Evolutionary conservation across 306 rosid genomes (phyloP), one percentile per base, ranked within the genome.

Genomic region (Cicer bijugum): DNA sequence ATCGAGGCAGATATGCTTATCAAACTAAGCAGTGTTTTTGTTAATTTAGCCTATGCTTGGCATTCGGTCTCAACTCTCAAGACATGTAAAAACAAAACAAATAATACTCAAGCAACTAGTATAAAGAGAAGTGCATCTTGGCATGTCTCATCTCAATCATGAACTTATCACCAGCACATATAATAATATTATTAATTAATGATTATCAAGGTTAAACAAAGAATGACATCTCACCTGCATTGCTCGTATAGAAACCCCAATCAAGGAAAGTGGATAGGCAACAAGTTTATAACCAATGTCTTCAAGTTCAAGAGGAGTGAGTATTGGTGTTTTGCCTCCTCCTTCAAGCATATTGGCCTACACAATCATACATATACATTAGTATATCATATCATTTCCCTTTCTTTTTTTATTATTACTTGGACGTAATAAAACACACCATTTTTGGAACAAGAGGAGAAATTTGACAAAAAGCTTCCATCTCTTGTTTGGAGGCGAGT

Each of bases 281-380:
- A 93, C 97, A 63, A 93, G 68, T 73, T 91, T 93, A 75, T 78
- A 93, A 58, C 98, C 98, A 53, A 88, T 55, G 14, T 88, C 96
- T 81, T 89, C 93, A 35, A 93, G 93, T 69, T 89, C 98, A 33
- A 86, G 82, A 42, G 92, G 96, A 83, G 44, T 85, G 42, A 89
- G 84, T 75, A 93, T 82, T 1, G 97, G 98, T 48, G 98, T 88
- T 85, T 91, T 93, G 33, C 97, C 98, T 43, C 97, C 98, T 81
- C 98, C 98, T 89, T 93, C 97, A 72, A 93, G 97, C 98, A 93
- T 91, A 84, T 89, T 93, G 53, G 96, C 96, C 98, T 91, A 78
- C 69, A 80, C 62, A 78, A 59, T 46, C 67, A 76, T 37, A 61
- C 70, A 71, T 23, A 63, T 62, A 69, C 40, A 55, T 72, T 68